Evolutionary conservation across 441 rosid genomes (phyloP), one percentile per base, ranked within the genome.

Genomic region (Brassica balearica): DNA sequence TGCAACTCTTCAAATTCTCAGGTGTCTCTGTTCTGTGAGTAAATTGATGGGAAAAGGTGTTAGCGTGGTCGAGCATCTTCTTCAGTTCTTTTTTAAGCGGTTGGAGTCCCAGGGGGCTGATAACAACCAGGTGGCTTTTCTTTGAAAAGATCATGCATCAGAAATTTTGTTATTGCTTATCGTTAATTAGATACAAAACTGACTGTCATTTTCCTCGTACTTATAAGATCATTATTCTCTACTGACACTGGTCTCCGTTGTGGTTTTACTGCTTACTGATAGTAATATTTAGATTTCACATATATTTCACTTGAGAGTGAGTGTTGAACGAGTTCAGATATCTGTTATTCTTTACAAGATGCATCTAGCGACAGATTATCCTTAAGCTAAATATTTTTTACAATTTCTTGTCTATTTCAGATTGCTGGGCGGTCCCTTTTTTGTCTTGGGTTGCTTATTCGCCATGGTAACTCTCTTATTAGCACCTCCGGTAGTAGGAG

Each of bases 401-500:
- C 22, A 22, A 34, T 29, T 63, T 74, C 65, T 38, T 46, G 12
- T 68, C n/a, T 53, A 67, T 81, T 82, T 75, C 94, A 95, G 99
- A 85, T 85, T 76, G 89, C 92, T 75, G 97, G 95, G 38, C 95
- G 97, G 66, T 95, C 98, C 76, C 95, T 95, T 61, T 97, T 95
- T 81, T 97, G 99, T 82, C 97, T 95, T 75, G 99, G 99, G 63
- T 86, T 93, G 87, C 99, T 97, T 77, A 88, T 93, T 83, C 97
- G 99, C 80, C 94, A 97, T 78, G 99, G 99, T 14, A 91, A 88
- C 82, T 81, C 97, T 60, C 88, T 92, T 86, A 80, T 91, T 69
- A 80, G 84, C 79, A 78, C 79, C 77, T 82, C 92, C 22, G 76
- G 80, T 82, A 81, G 80, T 74, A 87, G 82, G 85, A 89, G 53